These are phyloP conservation scores for Cercophora samala DNA, from an alignment of 495 filamentous ascomycete species.

Conservation along the genomic window DNA sequence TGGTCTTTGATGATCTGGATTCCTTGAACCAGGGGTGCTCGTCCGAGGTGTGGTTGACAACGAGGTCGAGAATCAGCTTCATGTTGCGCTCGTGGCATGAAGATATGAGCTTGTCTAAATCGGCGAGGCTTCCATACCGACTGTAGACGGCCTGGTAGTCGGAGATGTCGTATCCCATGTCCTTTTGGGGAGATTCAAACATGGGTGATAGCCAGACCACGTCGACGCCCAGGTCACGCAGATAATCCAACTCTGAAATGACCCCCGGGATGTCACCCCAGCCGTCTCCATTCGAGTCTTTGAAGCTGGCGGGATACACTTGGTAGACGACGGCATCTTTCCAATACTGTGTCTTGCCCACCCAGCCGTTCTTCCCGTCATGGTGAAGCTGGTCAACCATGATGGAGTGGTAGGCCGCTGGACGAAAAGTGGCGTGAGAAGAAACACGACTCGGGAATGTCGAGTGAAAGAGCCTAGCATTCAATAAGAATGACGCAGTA, in stretches of 20 bases:
- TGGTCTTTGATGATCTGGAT: slow-evolving; percentile 54
- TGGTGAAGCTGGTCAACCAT: slow-evolving; percentile 7
- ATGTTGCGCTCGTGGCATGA: slow-evolving; percentile 56
- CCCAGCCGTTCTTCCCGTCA: slow-evolving; percentile 12
- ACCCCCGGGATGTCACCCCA: slow-evolving; percentile 67
- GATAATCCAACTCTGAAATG: slow-evolving; percentile 62
- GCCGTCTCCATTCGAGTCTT: slow-evolving; percentile 65
- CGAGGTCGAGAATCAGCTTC: slow-evolving; percentile 67
- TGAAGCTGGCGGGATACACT: slow-evolving; percentile 60
- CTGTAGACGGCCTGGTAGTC: slow-evolving; percentile 63
- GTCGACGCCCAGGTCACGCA: slow-evolving; percentile 60
- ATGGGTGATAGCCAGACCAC: slow-evolving; percentile 67
- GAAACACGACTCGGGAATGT: too few relatives aligned
- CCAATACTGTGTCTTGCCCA: slow-evolving; percentile 21
- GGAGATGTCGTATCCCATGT: slow-evolving; percentile 67
- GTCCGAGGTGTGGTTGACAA: slow-evolving; percentile 69
- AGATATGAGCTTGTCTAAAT: slow-evolving; percentile 62
- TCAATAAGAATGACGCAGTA: too few relatives aligned
- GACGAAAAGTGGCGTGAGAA: too few relatives aligned
- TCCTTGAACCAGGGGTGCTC: slow-evolving; percentile 68
- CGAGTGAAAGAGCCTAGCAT: too few relatives aligned
- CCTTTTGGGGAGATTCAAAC: slow-evolving; percentile 62
- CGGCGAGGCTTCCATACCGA: slow-evolving; percentile 60
- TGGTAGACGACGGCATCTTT: slow-evolving; percentile 52
- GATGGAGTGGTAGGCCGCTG: neutral